These are phyloP conservation scores for Olyra latifolia DNA, from an alignment of 176 grass and related monocot genomes.

Conservation along the genomic window DNA sequence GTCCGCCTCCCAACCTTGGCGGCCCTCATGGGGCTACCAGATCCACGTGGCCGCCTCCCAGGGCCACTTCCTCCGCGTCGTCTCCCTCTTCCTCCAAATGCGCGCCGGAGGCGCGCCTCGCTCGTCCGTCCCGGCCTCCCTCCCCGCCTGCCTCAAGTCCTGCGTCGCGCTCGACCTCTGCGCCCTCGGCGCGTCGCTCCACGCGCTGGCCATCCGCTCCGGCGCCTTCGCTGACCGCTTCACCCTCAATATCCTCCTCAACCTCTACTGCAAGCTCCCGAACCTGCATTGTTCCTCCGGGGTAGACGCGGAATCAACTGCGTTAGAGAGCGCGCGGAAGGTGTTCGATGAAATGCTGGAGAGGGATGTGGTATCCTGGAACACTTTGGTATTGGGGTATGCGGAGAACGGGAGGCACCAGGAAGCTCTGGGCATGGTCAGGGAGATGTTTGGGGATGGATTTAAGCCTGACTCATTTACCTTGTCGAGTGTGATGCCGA, in stretches of 20 bases:
- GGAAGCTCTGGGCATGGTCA: slow-evolving; percentile 49
- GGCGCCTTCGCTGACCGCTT: slow-evolving; percentile 50
- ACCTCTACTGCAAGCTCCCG: slow-evolving; percentile 63
- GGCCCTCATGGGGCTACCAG: slow-evolving; percentile 42
- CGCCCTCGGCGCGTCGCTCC: slow-evolving; percentile 50
- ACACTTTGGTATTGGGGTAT: slow-evolving; percentile 46
- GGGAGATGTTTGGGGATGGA: slow-evolving; percentile 48
- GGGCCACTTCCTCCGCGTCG: slow-evolving; percentile 47
- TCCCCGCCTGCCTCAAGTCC: slow-evolving; percentile 65
- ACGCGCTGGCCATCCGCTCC: slow-evolving; percentile 63
- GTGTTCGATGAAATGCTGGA: slow-evolving; percentile 67
- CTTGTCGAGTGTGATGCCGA: slow-evolving; percentile 58
- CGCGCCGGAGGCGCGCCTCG: slow-evolving; percentile 25
- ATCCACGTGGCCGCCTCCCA: slow-evolving; percentile 45
- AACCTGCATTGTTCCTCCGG: not conserved
- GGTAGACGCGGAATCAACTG: not conserved
- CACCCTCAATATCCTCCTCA: slow-evolving; percentile 59
- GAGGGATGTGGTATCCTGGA: slow-evolving; percentile 66
- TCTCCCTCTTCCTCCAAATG: slow-evolving; percentile 59
- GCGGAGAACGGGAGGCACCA: slow-evolving; percentile 44
- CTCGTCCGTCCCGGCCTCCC: slow-evolving; percentile 34
- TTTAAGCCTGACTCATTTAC: slow-evolving; percentile 65
- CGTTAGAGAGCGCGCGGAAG: slow-evolving; percentile 31
- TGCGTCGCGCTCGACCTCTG: slow-evolving; percentile 41
- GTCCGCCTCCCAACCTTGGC: not conserved